Evolutionary conservation across 1,284 basidiomycete genomes (phyloP).

Genomic region (Trichosporon asahii): DNA sequence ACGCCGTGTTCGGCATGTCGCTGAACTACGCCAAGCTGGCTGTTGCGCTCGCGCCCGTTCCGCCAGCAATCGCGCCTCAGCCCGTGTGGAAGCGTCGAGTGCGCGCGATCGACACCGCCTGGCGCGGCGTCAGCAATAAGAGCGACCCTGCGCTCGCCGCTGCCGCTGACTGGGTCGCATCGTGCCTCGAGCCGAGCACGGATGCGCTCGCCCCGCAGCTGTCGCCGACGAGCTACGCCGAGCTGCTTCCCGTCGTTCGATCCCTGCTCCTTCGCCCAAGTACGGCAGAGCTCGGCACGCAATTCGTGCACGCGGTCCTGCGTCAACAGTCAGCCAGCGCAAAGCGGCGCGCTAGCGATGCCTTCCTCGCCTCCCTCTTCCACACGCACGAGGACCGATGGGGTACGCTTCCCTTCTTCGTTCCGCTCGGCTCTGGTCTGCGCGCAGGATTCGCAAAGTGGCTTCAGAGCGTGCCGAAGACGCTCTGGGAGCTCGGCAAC

Average conservation of each 20-base stretch:
- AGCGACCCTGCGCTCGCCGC: constrained; percentile 33
- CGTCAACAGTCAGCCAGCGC: constrained; percentile 49
- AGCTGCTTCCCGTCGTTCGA: constrained; percentile 80
- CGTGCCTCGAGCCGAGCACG: constrained; percentile 56
- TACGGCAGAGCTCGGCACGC: constrained; percentile 9
- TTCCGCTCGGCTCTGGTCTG: constrained; percentile 30
- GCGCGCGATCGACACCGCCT: constrained; percentile 36
- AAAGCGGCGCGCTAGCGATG: constrained; percentile 51
- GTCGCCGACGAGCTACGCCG: constrained; percentile 62
- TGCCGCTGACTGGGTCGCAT: constrained; percentile 63
- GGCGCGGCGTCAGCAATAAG: constrained; percentile 18
- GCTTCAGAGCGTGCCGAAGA: constrained; percentile 67
- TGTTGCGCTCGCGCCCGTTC: constrained; percentile 34
- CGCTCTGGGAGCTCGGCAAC: constrained; percentile 74
- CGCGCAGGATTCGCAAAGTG: constrained; percentile 31
- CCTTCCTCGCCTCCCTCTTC: constrained; percentile 67
- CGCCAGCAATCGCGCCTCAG: constrained; percentile 23
- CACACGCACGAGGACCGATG: constrained; percentile 57
- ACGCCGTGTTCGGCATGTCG: constrained; percentile 54
- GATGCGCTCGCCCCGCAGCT: constrained; percentile 56
- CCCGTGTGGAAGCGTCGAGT: constrained; percentile 32
- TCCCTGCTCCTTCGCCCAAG: constrained; percentile 61
- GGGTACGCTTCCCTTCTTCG: constrained; percentile 43
- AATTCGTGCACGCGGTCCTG: constrained; percentile 40
- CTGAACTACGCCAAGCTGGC: constrained; percentile 56